Evolutionary conservation across 768 basidiomycete species (phyloP).

Genomic region (Lanmaoa rubissima): DNA sequence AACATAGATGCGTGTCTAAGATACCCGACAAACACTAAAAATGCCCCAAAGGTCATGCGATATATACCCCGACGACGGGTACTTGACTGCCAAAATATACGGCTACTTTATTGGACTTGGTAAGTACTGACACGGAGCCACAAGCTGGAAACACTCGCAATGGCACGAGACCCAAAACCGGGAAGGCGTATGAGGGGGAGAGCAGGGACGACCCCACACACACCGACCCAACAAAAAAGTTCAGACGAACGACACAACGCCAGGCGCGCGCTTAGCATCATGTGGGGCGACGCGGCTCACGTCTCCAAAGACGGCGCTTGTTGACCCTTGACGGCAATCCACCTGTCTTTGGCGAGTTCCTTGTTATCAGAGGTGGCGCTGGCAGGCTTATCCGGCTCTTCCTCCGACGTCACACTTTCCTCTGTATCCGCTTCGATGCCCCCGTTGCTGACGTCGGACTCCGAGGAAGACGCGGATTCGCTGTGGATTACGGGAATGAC

Average conservation of each 20-base stretch:
- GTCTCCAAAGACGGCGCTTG: conserved; percentile 15
- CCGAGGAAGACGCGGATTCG: conserved; percentile 49
- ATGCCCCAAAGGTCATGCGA: background rate
- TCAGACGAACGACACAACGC: conserved; percentile 9
- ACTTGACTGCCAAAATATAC: conserved; percentile 14
- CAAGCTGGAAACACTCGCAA: conserved; percentile 18
- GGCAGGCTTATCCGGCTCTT: conserved; percentile 48
- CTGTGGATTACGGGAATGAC: conserved; percentile 21
- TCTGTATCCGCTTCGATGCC: conserved; percentile 72
- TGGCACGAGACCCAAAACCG: conserved; percentile 19
- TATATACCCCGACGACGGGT: conserved; percentile 9
- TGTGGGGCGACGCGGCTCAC: background rate
- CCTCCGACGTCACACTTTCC: conserved; percentile 74
- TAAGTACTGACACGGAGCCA: conserved; percentile 20
- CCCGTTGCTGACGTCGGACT: conserved; percentile 58
- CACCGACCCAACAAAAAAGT: conserved; percentile 9
- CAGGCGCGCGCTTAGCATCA: background rate
- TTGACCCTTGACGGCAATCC: conserved; percentile 71
- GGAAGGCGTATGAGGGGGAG: background rate
- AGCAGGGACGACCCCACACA: background rate
- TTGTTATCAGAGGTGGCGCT: conserved; percentile 14
- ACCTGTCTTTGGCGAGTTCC: conserved; percentile 58
- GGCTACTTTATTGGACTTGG: conserved; percentile 24
- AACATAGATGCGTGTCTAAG: conserved; percentile 3
- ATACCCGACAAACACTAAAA: background rate